Evolutionary conservation across 768 basidiomycete genomes (phyloP).

Genomic region (Heimioporus sp.): DNA sequence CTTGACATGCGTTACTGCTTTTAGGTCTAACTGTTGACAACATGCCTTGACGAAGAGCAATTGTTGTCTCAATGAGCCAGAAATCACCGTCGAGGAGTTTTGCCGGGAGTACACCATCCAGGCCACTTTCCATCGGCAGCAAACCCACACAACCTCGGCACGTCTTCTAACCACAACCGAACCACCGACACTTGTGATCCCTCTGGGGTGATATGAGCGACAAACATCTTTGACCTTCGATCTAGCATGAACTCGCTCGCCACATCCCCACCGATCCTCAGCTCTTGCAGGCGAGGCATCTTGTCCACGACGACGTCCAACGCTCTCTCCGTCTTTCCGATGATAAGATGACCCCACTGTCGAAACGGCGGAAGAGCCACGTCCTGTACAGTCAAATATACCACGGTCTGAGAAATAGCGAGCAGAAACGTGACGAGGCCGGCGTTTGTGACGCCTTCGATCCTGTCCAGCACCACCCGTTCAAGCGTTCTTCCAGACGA

Average conservation of each 20-base stretch:
- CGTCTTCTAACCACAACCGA: constrained; percentile 18
- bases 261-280: constrained; percentile 20
- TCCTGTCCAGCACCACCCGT: constrained; percentile 12
- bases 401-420: constrained; percentile 10
- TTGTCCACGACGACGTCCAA: constrained; percentile 17
- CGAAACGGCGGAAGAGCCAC: constrained; percentile 17
- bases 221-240: constrained; percentile 18
- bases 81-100: background rate
- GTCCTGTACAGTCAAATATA: constrained; percentile 14
- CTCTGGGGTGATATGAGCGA: background rate
- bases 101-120: constrained; percentile 18
- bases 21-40: too few relatives aligned
- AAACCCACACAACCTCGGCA: constrained; percentile 21
- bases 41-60: too few relatives aligned
- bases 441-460: constrained; percentile 19
- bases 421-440: constrained; percentile 15
- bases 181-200: constrained; percentile 11
- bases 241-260: constrained; percentile 25
- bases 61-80: too few relatives aligned
- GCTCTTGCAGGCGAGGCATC: constrained; percentile 15
- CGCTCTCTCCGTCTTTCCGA: constrained; percentile 19
- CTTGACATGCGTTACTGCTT: too few relatives aligned
- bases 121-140: constrained; percentile 20
- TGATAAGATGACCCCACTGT: constrained; percentile 15
- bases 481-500: constrained; percentile 16